Evolutionary conservation across 202 grass and related monocot species (phyloP).

Genomic region (Dendrocalamus latiflorus): DNA sequence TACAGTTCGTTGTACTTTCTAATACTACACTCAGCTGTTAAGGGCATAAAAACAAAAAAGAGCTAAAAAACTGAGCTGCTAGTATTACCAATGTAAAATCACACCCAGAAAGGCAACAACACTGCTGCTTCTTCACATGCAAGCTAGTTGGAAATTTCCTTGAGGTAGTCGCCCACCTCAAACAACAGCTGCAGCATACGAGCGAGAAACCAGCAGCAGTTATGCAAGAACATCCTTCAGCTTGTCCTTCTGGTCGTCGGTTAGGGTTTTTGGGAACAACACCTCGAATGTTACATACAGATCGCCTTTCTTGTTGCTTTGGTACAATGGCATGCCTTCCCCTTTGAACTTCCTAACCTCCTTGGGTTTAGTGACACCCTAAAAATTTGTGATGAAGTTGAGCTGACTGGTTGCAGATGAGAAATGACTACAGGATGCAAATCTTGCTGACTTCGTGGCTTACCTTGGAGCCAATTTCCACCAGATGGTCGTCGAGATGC

Average conservation of each 20-base stretch:
- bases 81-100: slow-evolving; percentile 18
- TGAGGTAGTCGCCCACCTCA: slow-evolving; percentile 12
- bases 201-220: not conserved
- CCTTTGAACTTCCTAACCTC: slow-evolving; percentile 88
- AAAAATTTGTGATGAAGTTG: not conserved
- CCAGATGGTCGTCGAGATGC: slow-evolving; percentile 78
- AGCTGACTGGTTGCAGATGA: not conserved
- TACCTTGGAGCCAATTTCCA: slow-evolving; percentile 88
- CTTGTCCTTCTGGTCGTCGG: slow-evolving; percentile 79
- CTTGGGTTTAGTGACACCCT: slow-evolving; percentile 94
- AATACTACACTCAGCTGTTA: slow-evolving; percentile 40
- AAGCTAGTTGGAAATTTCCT: slow-evolving; percentile 32
- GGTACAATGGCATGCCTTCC: slow-evolving; percentile 89
- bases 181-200: slow-evolving; percentile 6
- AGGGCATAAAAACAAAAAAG: not conserved
- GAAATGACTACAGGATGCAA: not conserved
- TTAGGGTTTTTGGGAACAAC: slow-evolving; percentile 74
- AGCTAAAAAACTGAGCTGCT: not conserved
- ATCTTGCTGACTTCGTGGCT: not conserved
- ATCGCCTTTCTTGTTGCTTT: slow-evolving; percentile 92
- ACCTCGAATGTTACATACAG: slow-evolving; percentile 77
- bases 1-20: slow-evolving; percentile 25
- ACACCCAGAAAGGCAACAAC: slow-evolving; percentile 10
- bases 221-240: slow-evolving; percentile 73
- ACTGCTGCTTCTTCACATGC: slow-evolving; percentile 4